These are phyloP conservation scores for Cercospora sojina DNA, from an alignment of 2,329 filamentous ascomycete species.

Conservation along the genomic window DNA sequence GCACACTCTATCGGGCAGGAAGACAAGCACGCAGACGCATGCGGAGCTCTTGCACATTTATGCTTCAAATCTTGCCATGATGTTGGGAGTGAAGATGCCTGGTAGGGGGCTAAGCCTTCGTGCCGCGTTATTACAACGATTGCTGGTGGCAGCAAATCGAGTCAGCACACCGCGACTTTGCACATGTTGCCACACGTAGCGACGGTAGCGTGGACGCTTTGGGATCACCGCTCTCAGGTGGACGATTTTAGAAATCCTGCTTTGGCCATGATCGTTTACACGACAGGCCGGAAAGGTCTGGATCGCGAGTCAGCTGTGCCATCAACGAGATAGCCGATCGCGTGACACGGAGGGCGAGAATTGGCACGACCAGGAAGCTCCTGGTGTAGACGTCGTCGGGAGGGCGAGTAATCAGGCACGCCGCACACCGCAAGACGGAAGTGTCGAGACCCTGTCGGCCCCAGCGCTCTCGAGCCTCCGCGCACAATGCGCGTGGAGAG, in stretches of 20 bases:
- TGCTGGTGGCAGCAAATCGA: constrained; percentile 3
- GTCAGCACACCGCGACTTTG: constrained; percentile 20
- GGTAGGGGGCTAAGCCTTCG: not conserved
- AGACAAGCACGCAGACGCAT: constrained; percentile 2
- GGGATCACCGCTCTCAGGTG: not conserved
- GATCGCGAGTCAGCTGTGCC: constrained; percentile 17
- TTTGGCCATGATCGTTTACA: not conserved
- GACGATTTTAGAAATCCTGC: not conserved
- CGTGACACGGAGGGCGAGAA: constrained; percentile 20
- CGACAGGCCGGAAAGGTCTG: not conserved
- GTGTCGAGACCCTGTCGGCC: constrained; percentile 1
- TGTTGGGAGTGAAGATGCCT: constrained; percentile 2
- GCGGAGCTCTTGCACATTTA: not conserved
- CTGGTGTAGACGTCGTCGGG: constrained; percentile 18
- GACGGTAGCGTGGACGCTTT: not conserved
- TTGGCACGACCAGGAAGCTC: constrained; percentile 16
- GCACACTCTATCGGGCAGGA: constrained; percentile 15
- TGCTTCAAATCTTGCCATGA: constrained; percentile 1
- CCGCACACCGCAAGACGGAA: constrained; percentile 5
- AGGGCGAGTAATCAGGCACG: constrained; percentile 17
- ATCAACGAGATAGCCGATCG: constrained; percentile 13
- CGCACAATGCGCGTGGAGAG: not conserved
- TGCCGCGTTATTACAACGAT: constrained; percentile 13
- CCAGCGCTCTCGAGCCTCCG: not conserved
- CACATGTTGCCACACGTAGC: not conserved